Base-by-base conservation (phyloP, 495 filamentous ascomycete genomes). In the Paragyromitra xinjiangensis region DNA sequence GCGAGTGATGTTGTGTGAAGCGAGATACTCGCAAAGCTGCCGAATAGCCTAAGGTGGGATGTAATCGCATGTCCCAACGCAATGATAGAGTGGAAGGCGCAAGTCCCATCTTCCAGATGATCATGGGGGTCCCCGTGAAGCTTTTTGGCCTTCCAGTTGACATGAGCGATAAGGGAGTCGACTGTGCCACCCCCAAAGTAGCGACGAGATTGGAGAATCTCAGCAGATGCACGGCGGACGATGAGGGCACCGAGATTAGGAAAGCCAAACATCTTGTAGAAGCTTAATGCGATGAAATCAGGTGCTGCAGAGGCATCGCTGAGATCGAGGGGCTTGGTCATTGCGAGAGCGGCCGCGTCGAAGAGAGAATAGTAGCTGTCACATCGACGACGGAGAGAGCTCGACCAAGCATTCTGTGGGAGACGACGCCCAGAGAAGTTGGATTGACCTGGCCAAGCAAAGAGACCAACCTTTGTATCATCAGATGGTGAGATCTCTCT, bases 221-320 rank as follows among this genome's bases (percentile, higher is more conserved):
- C 86, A 1, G 88, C 89, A 24, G 90, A 89, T 22, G 86, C 84
- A 77, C 87, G 90, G 34, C 91, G 87, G 12, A 94, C 87, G 48
- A 93, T 87, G 26, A 94, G 82, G 5, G 88, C 92, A 1, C 92
- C 92, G 16, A 95, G 85, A 69, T 94, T 90, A 0, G 92, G 92
- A 70, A 92, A 92, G 14, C 92, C 92, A 81, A 94, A 94, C 65
- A 94, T 92, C 83, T 95, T 95, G 83, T 94, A 94, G 80, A 94
- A 89, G 8, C 90, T 92, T 26, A 94, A 72, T 45, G 88, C 89
- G 6, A 86, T 89, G 74, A 94, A 94, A 78, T 95, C 92, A 0
- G 92, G 91, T 9, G 92, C 90, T 19, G 81, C 83, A 9, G 85
- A 84, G 1, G 87, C 79, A 72, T 93, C 85, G 55, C 85, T 87